Percentiles rank a stretch among this genome's conserved stretches.
phyloP scores from a whole-genome alignment of 2,329 filamentous ascomycete genomes.

The Catunica adiposa region DNA sequence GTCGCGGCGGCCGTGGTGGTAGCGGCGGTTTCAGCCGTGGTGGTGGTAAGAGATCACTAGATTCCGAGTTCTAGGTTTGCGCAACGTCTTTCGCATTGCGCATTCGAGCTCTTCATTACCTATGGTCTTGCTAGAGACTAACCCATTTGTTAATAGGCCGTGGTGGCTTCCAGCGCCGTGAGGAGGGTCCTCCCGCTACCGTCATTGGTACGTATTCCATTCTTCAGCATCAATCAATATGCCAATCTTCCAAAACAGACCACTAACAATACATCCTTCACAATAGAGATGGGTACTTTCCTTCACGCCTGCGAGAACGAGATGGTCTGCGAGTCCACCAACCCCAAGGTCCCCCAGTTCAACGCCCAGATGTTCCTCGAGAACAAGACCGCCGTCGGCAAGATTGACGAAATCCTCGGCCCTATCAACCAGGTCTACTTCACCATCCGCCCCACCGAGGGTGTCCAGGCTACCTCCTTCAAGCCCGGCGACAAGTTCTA shows the following conservation, averaged over 20 bases:
- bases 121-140: not conserved
- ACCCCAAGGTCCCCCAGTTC: constrained; percentile 95
- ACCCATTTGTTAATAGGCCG: constrained; percentile 17
- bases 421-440: constrained; percentile 98
- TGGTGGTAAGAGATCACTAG: constrained; percentile 22
- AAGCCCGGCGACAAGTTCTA: constrained; percentile 95
- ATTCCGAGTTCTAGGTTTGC: not conserved
- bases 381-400: constrained; percentile 93
- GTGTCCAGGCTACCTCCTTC: constrained; percentile 88
- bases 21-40: constrained; percentile 23
- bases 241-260: not conserved
- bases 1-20: constrained; percentile 22
- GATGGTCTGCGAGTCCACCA: constrained; percentile 91
- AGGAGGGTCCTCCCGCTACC: constrained; percentile 25
- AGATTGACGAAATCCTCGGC: constrained; percentile 94
- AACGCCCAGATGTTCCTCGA: constrained; percentile 97
- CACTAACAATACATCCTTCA: constrained; percentile 3
- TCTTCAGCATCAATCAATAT: not conserved
- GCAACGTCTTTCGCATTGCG: not conserved
- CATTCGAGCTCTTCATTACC: not conserved
- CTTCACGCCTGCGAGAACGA: constrained; percentile 92
- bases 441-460: constrained; percentile 92
- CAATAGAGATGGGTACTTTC: constrained; percentile 76
- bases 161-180: constrained; percentile 25
- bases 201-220: constrained; percentile 21